Conservation (phyloP, 164 flowering plant species). For the Magnolia changhungtana region DNA sequence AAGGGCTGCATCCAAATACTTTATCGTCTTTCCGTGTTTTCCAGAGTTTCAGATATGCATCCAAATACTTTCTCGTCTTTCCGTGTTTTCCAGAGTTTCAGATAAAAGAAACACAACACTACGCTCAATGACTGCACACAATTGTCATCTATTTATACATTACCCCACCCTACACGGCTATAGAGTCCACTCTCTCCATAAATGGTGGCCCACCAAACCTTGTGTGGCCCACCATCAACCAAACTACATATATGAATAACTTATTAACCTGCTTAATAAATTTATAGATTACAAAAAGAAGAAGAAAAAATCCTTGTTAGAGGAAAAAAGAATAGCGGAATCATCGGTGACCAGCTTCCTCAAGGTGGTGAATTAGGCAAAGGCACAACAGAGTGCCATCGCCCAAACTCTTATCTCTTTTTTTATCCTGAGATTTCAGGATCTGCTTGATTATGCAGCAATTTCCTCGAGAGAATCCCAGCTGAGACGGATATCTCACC, state of each 20-base stretch:
- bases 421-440: background rate
- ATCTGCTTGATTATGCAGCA: background rate
- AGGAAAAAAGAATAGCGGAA: constrained; percentile 28
- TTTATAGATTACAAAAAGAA: too few species aligned
- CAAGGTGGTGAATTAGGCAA: background rate
- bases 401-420: background rate
- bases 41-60: too few species aligned
- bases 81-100: too few species aligned
- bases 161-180: background rate
- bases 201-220: background rate
- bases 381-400: background rate
- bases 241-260: background rate
- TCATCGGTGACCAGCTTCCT: background rate
- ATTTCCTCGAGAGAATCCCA: background rate
- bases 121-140: background rate
- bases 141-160: background rate
- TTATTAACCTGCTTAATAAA: background rate
- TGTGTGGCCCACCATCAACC: background rate
- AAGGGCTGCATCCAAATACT: too few species aligned
- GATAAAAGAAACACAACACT: too few species aligned
- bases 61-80: too few species aligned
- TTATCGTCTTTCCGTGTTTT: too few species aligned
- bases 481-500: constrained; percentile 40
- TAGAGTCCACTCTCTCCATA: background rate
- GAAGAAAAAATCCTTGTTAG: constrained; percentile 12